Conservation (phyloP, 1,284 basidiomycete species). For the Clitocybe nebularis region DNA sequence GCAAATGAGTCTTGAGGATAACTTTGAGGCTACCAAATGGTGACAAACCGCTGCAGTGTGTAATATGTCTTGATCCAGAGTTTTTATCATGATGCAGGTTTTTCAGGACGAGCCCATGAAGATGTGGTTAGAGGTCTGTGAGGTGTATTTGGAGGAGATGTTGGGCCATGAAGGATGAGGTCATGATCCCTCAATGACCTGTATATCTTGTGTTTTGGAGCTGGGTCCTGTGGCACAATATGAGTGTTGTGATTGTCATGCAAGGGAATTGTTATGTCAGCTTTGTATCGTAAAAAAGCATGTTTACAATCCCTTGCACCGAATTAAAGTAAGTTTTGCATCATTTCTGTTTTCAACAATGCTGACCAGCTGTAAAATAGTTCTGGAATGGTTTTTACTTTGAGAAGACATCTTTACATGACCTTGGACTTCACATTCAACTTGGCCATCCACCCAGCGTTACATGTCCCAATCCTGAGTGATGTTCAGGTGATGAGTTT, state of each 20-base stretch:
- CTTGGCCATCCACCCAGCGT: conserved; percentile 4
- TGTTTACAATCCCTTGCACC: conserved; percentile 7
- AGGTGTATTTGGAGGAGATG: conserved; percentile 9
- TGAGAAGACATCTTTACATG: conserved; percentile 1
- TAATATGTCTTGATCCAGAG: too few relatives aligned
- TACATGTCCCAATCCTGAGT: conserved; percentile 6
- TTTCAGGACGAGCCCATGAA: conserved; percentile 10
- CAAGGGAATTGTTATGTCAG: conserved; percentile 3
- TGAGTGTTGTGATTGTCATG: conserved; percentile 8
- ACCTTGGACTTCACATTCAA: conserved; percentile 10
- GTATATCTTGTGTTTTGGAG: neutral
- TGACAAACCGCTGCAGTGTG: neutral
- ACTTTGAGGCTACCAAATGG: neutral
- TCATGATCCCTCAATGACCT: neutral
- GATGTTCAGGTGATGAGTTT: conserved; percentile 6
- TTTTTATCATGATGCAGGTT: too few relatives aligned
- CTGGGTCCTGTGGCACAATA: neutral
- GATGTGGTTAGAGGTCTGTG: conserved; percentile 6
- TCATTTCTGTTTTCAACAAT: neutral
- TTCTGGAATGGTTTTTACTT: conserved; percentile 10
- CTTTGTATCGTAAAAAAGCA: conserved; percentile 1
- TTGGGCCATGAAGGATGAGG: conserved; percentile 8
- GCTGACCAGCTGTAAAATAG: neutral
- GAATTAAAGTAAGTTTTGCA: conserved; percentile 2
- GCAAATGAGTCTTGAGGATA: conserved; percentile 1